Conservation (phyloP, 1,284 basidiomycete species). For the Waitea zeae region DNA sequence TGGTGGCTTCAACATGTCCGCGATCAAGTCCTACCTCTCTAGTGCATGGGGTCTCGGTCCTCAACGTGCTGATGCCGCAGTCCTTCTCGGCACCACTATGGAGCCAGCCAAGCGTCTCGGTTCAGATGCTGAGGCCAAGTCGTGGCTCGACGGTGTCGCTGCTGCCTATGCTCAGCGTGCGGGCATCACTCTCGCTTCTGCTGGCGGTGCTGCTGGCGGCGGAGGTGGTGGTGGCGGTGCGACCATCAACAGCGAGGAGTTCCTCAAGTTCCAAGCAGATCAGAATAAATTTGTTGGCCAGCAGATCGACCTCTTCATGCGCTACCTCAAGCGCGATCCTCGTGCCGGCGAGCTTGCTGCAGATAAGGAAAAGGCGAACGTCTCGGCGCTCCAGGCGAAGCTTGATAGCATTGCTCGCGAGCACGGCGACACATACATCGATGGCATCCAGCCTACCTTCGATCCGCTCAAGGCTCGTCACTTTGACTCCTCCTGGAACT, state of each 20-base stretch:
- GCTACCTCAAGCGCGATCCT: slow-evolving; percentile 88
- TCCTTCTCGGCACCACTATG: slow-evolving; percentile 80
- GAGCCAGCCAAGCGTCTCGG: slow-evolving; percentile 91
- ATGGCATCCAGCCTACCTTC: slow-evolving; percentile 90
- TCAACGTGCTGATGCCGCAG: slow-evolving; percentile 77
- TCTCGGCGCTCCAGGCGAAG: slow-evolving; percentile 62
- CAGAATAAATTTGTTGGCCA: slow-evolving; percentile 87
- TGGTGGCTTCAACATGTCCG: slow-evolving; percentile 92
- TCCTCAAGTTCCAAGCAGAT: slow-evolving; percentile 88
- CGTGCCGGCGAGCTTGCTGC: slow-evolving; percentile 82
- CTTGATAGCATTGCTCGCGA: slow-evolving; percentile 81
- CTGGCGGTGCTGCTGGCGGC: slow-evolving; percentile 41
- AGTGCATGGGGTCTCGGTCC: slow-evolving; percentile 93
- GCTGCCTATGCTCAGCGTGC: slow-evolving; percentile 73
- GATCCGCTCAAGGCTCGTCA: slow-evolving; percentile 91
- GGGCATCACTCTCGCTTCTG: slow-evolving; percentile 69
- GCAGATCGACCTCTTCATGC: slow-evolving; percentile 91
- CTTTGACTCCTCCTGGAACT: slow-evolving; percentile 99
- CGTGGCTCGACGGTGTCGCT: slow-evolving; percentile 84
- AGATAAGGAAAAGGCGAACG: slow-evolving; percentile 70
- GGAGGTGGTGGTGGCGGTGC: slow-evolving; percentile 55
- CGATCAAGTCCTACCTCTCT: slow-evolving; percentile 79
- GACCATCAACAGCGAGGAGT: slow-evolving; percentile 95
- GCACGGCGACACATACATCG: slow-evolving; percentile 85
- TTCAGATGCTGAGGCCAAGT: slow-evolving; percentile 84